Evolutionary conservation across 1,284 basidiomycete species (phyloP), one percentile per base, ranked within the genome.

Genomic region (Microbotryum silenes-acaulis): DNA sequence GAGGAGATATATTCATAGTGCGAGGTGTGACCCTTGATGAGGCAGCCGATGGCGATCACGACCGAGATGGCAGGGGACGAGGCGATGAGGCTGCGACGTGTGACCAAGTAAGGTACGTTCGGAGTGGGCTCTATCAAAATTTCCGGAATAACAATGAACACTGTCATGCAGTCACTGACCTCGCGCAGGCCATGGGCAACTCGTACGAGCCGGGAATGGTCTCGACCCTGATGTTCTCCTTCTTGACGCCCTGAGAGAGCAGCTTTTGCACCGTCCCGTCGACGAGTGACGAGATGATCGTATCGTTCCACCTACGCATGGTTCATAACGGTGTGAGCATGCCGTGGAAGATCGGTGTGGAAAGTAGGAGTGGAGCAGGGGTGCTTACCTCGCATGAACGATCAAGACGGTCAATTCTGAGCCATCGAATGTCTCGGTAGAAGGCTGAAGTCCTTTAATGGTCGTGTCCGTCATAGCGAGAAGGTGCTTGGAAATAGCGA

Each of bases 1-100:
- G 97, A 92, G 74, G 85, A 90, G 76, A 98, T 99, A 80, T 99
- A 99, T 77, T 97, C 92, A 75, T 96, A 97, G 78, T 97, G 92
- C 90, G 94, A 94, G 18, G 92, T 96, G 4, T 84, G 82, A 61
- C 92, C 94, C 77, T 98, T 98, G 82, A 98, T 97, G 74, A 98
- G 85, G 51, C 93, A 91, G 12, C 94, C 94, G 72, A 98, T 91
- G 47, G 92, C 90, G 73, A 98, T 94, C 67, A 97, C 85, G 14
- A 92, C 96, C 77, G 94, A 88, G 70, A 97, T 84, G 29, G 85
- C 82, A 46, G 81, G 82, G 0, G 88, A 88, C 60, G 87, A 89
- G n/a, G 85, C 79, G 69, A 93, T 88, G 70, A 92, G 79, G 73
- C 90, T 91, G 72, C 7, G 37, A 25, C 23, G 23, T 23, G 23